These are phyloP conservation scores for Botrytis aclada DNA, from an alignment of 2,329 filamentous ascomycete species.

Conservation along the genomic window DNA sequence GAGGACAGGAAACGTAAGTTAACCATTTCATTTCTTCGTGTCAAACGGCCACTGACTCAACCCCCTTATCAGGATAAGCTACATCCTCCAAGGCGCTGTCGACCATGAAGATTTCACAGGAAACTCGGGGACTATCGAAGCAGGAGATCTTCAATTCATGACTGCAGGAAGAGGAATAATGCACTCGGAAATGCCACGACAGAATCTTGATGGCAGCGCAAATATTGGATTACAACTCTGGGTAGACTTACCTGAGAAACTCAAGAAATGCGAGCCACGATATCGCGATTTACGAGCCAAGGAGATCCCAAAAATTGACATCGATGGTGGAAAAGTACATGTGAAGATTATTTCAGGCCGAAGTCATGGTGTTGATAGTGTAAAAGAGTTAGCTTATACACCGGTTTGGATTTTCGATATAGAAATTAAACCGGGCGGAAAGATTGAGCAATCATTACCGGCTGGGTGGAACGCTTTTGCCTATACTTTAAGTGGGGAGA, in stretches of 20 bases:
- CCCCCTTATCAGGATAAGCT: conserved; percentile 60
- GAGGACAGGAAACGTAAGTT: conserved; percentile 48
- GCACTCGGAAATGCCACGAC: conserved; percentile 90
- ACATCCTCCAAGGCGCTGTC: conserved; percentile 78
- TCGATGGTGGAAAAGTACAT: conserved; percentile 69
- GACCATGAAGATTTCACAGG: conserved; percentile 93
- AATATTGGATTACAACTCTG: conserved; percentile 92
- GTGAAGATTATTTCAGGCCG: conserved; percentile 91
- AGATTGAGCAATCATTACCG: conserved; percentile 71
- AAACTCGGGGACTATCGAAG: conserved; percentile 75
- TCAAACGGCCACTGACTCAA: not conserved
- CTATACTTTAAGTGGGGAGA: conserved; percentile 76
- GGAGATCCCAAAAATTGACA: conserved; percentile 74
- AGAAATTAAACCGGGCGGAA: conserved; percentile 73
- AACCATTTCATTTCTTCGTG: not conserved
- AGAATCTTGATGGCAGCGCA: conserved; percentile 69
- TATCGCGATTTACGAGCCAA: conserved; percentile 78
- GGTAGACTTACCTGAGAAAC: conserved; percentile 80
- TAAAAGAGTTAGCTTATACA: conserved; percentile 90
- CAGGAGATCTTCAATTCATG: conserved; percentile 98
- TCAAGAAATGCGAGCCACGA: conserved; percentile 87
- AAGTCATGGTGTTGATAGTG: conserved; percentile 77
- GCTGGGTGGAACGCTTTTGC: conserved; percentile 85
- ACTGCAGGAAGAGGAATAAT: conserved; percentile 89
- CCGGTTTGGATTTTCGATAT: conserved; percentile 96